A percentile compares a stretch with the other conserved stretches of the same genome.
Evolutionary conservation across 768 basidiomycete genomes (phyloP).

Genomic region (Mrakia gelida): DNA sequence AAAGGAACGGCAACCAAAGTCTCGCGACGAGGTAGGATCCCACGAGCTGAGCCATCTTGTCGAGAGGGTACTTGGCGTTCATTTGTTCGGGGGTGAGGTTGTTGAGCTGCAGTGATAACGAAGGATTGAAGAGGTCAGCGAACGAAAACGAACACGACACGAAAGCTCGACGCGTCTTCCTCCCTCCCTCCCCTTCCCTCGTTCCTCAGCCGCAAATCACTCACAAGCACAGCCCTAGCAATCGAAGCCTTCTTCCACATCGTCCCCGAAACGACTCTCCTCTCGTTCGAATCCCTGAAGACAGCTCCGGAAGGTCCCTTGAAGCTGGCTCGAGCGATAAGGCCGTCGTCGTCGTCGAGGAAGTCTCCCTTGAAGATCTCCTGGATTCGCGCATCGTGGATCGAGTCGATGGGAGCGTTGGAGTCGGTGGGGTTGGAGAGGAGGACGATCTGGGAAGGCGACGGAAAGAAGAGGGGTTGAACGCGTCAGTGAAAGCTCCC

Average conservation of each 20-base stretch:
- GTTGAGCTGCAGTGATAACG: background rate
- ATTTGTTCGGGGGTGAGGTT: background rate
- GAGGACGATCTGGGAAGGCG: background rate
- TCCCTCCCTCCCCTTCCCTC: background rate
- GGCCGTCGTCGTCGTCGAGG: background rate
- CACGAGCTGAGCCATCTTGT: background rate
- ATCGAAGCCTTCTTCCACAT: background rate
- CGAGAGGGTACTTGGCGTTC: background rate
- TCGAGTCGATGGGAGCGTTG: background rate
- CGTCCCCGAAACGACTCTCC: background rate
- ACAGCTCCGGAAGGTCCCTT: slow-evolving; percentile 6
- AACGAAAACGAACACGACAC: no score
- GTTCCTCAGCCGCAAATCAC: background rate
- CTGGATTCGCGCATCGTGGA: background rate
- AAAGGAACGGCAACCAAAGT: background rate
- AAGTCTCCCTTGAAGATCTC: slow-evolving; percentile 5
- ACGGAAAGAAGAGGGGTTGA: background rate
- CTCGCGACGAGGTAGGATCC: background rate
- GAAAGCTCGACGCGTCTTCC: background rate
- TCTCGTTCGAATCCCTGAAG: background rate
- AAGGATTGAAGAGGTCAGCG: background rate
- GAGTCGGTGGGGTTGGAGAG: background rate
- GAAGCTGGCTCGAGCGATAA: background rate
- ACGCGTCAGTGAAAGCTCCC: background rate
- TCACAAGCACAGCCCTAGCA: background rate